Percentiles rank a stretch among this genome's conserved stretches.
These are phyloP conservation scores for Cyclocybe cylindracea DNA, from an alignment of 768 basidiomycete genomes.

Conservation along the genomic window DNA sequence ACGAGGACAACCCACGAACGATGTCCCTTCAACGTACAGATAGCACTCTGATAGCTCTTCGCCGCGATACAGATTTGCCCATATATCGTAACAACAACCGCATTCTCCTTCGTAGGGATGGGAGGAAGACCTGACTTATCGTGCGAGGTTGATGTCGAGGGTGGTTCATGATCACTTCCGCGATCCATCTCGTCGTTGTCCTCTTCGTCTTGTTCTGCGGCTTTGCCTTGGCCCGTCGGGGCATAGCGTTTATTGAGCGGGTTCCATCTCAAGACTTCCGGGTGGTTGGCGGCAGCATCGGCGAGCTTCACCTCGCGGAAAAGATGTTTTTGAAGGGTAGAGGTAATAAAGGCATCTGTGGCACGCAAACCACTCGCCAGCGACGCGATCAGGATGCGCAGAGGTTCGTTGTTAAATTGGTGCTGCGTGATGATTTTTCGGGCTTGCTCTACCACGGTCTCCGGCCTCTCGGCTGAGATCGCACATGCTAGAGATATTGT, in stretches of 20 bases:
- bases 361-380: constrained; percentile 71
- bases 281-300: constrained; percentile 65
- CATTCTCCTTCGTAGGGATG: constrained; percentile 71
- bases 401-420: constrained; percentile 87
- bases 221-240: constrained; percentile 37
- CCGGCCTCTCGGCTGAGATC: constrained; percentile 54
- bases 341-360: constrained; percentile 75
- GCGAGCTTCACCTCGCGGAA: constrained; percentile 76
- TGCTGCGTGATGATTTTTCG: constrained; percentile 73
- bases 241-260: constrained; percentile 57
- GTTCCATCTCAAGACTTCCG: constrained; percentile 66
- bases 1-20: background rate
- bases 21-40: constrained; percentile 58
- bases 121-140: constrained; percentile 24
- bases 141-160: constrained; percentile 10
- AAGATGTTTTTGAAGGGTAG: constrained; percentile 81
- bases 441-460: constrained; percentile 68
- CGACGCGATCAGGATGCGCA: constrained; percentile 73
- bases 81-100: constrained; percentile 71
- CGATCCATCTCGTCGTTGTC: constrained; percentile 35
- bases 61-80: constrained; percentile 83
- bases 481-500: constrained; percentile 63
- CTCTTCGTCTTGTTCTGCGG: constrained; percentile 40
- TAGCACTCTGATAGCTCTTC: constrained; percentile 87
- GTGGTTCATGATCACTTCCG: constrained; percentile 23